Base-by-base conservation (phyloP, 257 asterid genomes). In the Nicotiana noctiflora region DNA sequence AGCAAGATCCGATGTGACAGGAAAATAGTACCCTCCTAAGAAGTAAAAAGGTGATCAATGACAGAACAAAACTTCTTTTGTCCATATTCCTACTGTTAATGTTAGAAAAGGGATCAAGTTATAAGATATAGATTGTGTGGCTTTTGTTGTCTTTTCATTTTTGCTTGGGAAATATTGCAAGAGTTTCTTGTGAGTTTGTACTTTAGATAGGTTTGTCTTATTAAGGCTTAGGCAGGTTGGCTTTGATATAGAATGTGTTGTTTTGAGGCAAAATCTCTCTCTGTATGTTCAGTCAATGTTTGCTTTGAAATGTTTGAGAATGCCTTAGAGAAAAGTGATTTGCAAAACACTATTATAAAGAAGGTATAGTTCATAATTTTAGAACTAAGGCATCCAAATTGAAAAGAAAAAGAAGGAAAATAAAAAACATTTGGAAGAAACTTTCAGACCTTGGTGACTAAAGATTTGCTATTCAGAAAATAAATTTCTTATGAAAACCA, bases 41-140 rank as follows among this genome's bases (percentile, higher is more conserved):
- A 68, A 77, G 72, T 37, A 9, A 37, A 61, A 76, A 77, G 19
- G 21, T 6, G 37, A 56, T 49, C 32, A 65, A 83, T 84, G 83
- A 79, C 79, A 29, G 15, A 31, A 79, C 56, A 70, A 81, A 70
- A 17, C 63, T 72, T 79, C 72, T 34, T 61, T 52, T 78, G 81
- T 72, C 65, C 81, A 74, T 82, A 77, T 59, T 40, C 21, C 70
- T 77, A 59, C 66, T 25, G 37, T 61, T 64, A 76, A 65, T 57
- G 31, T 10, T 40, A 9, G 65, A 77, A 67, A 34, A 74, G 53
- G 31, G 75, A 29, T 76, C 37, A 29, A 34, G 12, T 57, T 79
- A 23, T 55, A 72, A 34, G 75, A 77, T 56, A 62, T 53, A 19
- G 61, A 18, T 79, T 40, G 55, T 56, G 40, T 72, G 78, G 14